Base-by-base conservation (phyloP, 768 basidiomycete genomes). In the Lyophyllum shimeji region DNA sequence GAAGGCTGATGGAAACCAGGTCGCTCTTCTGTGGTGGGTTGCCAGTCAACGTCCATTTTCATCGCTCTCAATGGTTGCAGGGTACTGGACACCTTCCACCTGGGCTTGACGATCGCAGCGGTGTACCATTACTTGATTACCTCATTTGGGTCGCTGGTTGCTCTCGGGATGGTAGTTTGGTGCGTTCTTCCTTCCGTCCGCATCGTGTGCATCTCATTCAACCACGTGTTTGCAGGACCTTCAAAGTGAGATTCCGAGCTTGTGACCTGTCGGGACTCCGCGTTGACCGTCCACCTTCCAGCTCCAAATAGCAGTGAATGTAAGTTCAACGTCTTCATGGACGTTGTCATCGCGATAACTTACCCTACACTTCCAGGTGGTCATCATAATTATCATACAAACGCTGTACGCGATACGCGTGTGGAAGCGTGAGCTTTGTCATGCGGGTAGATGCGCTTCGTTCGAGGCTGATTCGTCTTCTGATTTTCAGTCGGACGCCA, bases 101-200 rank as follows among this genome's bases (percentile, higher is more conserved):
- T 71, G 11, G 59, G 63, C 2, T 52, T 69, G 21, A 69, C 60
- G 21, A 53, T 65, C 33, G 60, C 62, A 31, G 63, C 66, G 5
- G 47, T 71, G n/a, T 71, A 70, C 47, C 63, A 68, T 53, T 71
- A 71, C 48, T 29, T 65, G 17, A 52, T 71, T 15, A 42, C 40
- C 15, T 57, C 57, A 7, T 71, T 70, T 52, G 69, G 69, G 21
- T 52, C 64, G 24, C 8, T 51, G 13, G 8, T 34, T 17, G 67
- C 60, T 3, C 17, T 62, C 12, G 40, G 48, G 24, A 5, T 53
- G 21, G 34, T 66, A 18, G 53, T 56, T 13, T 62, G 53, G 55
- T 61, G 37, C n/a, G 63, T 34, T 34, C 2, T 24, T 49, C 17
- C 21, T 11, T n/a, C 11, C 18, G 7, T 59, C 27, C 37, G 29